Evolutionary conservation across 495 filamentous ascomycete genomes (phyloP).

Genomic region (Podospora bellae-mahoneyi): DNA sequence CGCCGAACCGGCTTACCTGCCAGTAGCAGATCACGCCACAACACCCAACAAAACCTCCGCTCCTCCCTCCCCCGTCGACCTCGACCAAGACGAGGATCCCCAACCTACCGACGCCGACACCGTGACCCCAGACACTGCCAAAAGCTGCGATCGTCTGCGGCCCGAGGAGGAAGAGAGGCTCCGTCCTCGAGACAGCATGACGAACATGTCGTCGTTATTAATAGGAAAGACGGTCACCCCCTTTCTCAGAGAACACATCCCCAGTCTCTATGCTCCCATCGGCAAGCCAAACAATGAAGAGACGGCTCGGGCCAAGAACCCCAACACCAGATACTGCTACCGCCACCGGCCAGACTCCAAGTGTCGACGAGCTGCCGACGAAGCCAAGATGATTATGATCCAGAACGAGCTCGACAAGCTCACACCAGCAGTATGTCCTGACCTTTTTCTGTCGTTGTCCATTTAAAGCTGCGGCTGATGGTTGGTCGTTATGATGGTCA

Average conservation of each 20-base stretch:
- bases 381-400: constrained; percentile 90
- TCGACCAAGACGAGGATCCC: constrained; percentile 3
- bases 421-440: constrained; percentile 54
- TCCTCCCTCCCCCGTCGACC: constrained; percentile 5
- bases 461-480: not conserved
- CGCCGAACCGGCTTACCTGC: constrained; percentile 20
- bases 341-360: constrained; percentile 92
- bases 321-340: constrained; percentile 93
- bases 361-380: constrained; percentile 86
- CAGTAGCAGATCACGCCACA: constrained; percentile 17
- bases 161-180: constrained; percentile 40
- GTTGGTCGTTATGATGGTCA: not conserved
- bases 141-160: constrained; percentile 41
- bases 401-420: constrained; percentile 82
- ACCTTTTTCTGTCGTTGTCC: not conserved
- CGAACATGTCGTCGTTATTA: constrained; percentile 47
- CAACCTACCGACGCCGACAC: not conserved
- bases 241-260: constrained; percentile 82
- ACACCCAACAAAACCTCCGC: constrained; percentile 19
- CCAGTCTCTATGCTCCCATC: constrained; percentile 72
- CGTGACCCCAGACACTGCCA: constrained; percentile 18
- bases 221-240: constrained; percentile 64
- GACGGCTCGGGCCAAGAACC: constrained; percentile 45
- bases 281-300: constrained; percentile 45
- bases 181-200: constrained; percentile 33